Evolutionary conservation across 2,329 filamentous ascomycete genomes (phyloP), one percentile per base, ranked within the genome.

Genomic region (Plectosphaerella cucumerina): DNA sequence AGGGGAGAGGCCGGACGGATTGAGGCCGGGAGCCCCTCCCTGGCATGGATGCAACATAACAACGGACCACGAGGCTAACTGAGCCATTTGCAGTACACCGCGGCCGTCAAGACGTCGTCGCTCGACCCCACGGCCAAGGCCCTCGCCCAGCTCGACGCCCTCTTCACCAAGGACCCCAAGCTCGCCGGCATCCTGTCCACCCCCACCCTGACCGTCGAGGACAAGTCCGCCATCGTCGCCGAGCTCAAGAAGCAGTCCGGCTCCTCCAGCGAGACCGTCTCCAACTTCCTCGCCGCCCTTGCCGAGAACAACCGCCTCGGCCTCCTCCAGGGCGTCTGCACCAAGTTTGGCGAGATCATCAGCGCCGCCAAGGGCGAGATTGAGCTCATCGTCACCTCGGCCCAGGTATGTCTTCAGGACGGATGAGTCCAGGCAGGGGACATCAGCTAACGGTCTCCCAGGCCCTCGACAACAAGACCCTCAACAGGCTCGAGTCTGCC

Each of bases 281-380:
- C 94, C 85, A 95, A 97, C 83, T 92, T 99, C 80, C 83, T 99
- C 62, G 69, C 78, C 52, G 89, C 93, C 52, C 83, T 99, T 53
- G 93, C 94, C 60, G 90, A 94, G 78, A 96, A 99, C 85, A 99
- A 99, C 85, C 85, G 94, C 61, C 80, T 99, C 61, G 85, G 86
- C 58, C 78, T 94, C 57, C 81, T 99, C 56, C 80, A 86, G 71
- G 85, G 86, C 62, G 87, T 97, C 58, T 86, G 84, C 69, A 83
- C 88, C 68, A 97, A 97, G 83, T 99, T 97, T 66, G 79, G 69
- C 60, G 80, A 86, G 68, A 77, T 99, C 65, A 96, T 97, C 80
- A 84, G 90, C 65, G 94, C 94, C 59, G 80, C 90, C 62, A 86
- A 85, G 61, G 94, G 94, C 59, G 94, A 99, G 86, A 80, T 97